These are phyloP conservation scores for Paecilomyces formosus DNA, from an alignment of 2,329 filamentous ascomycete genomes.

Conservation along the genomic window DNA sequence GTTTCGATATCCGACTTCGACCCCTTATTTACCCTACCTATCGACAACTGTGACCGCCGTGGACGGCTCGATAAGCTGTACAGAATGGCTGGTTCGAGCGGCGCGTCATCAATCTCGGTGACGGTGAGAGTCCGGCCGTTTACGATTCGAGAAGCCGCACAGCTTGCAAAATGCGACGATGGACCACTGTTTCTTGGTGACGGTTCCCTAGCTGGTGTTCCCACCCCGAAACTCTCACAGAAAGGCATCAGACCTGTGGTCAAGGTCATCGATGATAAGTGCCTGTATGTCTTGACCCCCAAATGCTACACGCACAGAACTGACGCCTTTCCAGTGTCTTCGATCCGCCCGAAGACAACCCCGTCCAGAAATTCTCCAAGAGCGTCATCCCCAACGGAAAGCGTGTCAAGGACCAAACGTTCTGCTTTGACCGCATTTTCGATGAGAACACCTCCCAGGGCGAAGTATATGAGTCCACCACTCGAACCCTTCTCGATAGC, in stretches of 20 bases:
- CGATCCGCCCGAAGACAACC: conserved; percentile 91
- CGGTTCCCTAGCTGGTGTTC: conserved; percentile 81
- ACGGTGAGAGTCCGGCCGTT: conserved; percentile 58
- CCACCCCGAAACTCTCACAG: conserved; percentile 74
- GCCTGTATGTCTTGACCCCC: conserved; percentile 59
- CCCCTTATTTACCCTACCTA: conserved; percentile 2
- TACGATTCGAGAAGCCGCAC: conserved; percentile 86
- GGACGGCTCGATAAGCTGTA: conserved; percentile 1
- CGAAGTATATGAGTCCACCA: conserved; percentile 93
- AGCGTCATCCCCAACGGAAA: conserved; percentile 78
- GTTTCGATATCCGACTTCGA: background rate
- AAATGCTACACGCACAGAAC: conserved; percentile 1
- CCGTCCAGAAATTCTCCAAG: conserved; percentile 77
- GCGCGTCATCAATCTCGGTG: conserved; percentile 44
- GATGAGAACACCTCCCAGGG: conserved; percentile 88
- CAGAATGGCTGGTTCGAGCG: conserved; percentile 35
- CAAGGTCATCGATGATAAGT: conserved; percentile 93
- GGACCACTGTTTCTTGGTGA: conserved; percentile 90
- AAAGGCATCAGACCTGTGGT: conserved; percentile 87
- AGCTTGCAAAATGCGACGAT: conserved; percentile 71
- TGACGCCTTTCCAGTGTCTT: conserved; percentile 61
- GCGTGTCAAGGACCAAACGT: conserved; percentile 94
- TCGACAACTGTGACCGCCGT: background rate
- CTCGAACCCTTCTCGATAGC: conserved; percentile 80
- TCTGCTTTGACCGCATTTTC: conserved; percentile 93